Percentiles rank a stretch among this genome's conserved stretches.
phyloP scores from a whole-genome alignment of 2,329 filamentous ascomycete genomes.

The Ceratocystis eucalypticola region DNA sequence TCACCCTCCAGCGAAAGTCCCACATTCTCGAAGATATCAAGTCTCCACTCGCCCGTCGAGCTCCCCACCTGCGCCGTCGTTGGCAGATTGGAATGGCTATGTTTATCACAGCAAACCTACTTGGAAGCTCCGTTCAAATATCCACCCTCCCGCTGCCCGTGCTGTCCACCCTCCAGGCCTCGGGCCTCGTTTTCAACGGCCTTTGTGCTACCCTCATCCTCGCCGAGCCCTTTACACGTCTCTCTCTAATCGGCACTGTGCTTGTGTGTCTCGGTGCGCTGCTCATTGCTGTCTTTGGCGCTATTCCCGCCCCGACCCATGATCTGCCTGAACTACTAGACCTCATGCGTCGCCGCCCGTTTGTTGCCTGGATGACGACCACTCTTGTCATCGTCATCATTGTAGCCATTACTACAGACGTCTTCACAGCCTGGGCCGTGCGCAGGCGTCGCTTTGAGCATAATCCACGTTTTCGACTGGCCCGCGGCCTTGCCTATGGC shows the following conservation, averaged over 20 bases:
- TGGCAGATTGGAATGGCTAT: slow-evolving; percentile 98
- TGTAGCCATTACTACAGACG: slow-evolving; percentile 50
- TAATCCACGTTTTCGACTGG: slow-evolving; percentile 56
- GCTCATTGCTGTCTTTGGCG: slow-evolving; percentile 85
- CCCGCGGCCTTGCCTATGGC: slow-evolving; percentile 76
- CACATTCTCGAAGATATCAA: slow-evolving; percentile 97
- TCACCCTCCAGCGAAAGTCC: slow-evolving; percentile 94
- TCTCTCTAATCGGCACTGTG: slow-evolving; percentile 80
- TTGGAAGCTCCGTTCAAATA: slow-evolving; percentile 94
- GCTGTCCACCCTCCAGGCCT: slow-evolving; percentile 86
- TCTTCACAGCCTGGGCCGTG: slow-evolving; percentile 38
- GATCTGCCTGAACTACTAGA: slow-evolving; percentile 67
- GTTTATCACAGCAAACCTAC: slow-evolving; percentile 87
- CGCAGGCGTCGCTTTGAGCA: slow-evolving; percentile 31
- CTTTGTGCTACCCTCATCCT: slow-evolving; percentile 90
- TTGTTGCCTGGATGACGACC: slow-evolving; percentile 77
- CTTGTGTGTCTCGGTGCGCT: slow-evolving; percentile 81
- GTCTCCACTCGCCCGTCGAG: slow-evolving; percentile 63
- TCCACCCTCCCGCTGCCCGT: slow-evolving; percentile 89
- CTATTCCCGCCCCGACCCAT: slow-evolving; percentile 85
- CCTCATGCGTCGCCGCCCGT: slow-evolving; percentile 59
- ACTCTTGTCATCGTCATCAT: slow-evolving; percentile 60
- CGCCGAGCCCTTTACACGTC: slow-evolving; percentile 83
- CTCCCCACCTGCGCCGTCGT: slow-evolving; percentile 76
- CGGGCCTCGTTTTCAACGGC: slow-evolving; percentile 94